Evolutionary conservation across 2,329 filamentous ascomycete genomes (phyloP), one percentile per base, ranked within the genome.

Genomic region (Pseudofabraea citricarpa): DNA sequence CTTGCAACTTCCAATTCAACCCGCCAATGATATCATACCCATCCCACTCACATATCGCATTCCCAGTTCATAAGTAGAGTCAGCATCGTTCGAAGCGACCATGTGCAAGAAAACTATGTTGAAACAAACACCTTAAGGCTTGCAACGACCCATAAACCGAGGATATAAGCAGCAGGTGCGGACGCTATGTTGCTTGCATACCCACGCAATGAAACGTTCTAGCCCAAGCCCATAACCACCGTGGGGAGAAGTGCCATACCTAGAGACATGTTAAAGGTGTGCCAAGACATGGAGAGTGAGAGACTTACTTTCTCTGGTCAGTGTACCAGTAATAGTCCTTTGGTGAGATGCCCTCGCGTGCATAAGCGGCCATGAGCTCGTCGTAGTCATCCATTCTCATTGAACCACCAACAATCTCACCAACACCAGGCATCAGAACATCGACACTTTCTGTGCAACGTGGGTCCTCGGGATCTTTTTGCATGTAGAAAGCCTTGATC

Each of bases 401-500:
- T 56, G 83, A 90, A 5, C 91, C 93, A 49, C 93, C 91, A 2
- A 97, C 90, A 60, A 97, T 95, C 74, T 97, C 93, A 47, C 93
- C 93, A 20, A 98, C 93, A 55, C 89, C 89, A 9, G 93, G 93
- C 90, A 98, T 78, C 53, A 84, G 64, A 40, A 75, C 73, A 60
- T 98, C 93, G 12, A 97, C 91, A 49, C 82, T 89, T 74, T 98
- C 91, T 0, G 93, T 98, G 21, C 96, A 89, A 20, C 90, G 79
- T 22, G 68, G 71, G 62, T 98, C 93, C 22, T 77, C 68, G 33
- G 75, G 73, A 57, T 91, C 93, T 69, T 85, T 90, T 69, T 90
- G 85, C 93, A 98, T 98, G 77, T 98, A 98, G 67, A 98, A 98
- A 1, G 93, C 87, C 76, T 98, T 98, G 76, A 98, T 95, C 71